Percentiles rank a stretch among this genome's conserved stretches.
These are phyloP conservation scores for Teratosphaeria pseudoeucalypti DNA, from an alignment of 2,329 filamentous ascomycete species.

Conservation along the genomic window DNA sequence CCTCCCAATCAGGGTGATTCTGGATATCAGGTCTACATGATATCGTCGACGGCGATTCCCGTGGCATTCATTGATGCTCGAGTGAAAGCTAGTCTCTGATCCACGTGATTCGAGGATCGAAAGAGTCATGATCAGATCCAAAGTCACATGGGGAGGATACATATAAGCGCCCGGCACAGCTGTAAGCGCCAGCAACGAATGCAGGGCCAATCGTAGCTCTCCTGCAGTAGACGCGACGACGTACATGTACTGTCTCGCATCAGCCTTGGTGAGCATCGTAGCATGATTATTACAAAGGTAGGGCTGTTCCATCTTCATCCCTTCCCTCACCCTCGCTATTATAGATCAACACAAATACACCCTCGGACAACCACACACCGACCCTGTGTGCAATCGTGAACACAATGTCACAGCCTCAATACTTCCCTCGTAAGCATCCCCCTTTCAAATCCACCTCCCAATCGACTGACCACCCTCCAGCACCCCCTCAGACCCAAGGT, in stretches of 20 bases:
- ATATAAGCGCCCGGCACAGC: background rate
- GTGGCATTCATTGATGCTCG: too few relatives aligned
- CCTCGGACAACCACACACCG: background rate
- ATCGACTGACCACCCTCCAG: conserved; percentile 3
- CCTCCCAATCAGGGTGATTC: too few relatives aligned
- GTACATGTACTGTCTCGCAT: too few relatives aligned
- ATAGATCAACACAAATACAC: background rate
- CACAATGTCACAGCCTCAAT: conserved; percentile 14
- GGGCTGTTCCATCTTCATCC: background rate
- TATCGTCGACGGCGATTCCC: too few relatives aligned
- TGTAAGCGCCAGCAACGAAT: background rate
- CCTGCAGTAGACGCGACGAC: too few relatives aligned
- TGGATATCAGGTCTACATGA: too few relatives aligned
- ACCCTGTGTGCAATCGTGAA: too few relatives aligned
- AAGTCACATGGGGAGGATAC: too few relatives aligned
- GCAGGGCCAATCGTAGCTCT: conserved; percentile 7
- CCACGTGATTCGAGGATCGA: too few relatives aligned
- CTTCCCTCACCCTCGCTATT: background rate
- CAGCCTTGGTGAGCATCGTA: background rate
- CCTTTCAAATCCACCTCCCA: background rate
- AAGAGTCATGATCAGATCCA: too few relatives aligned
- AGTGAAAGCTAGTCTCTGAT: too few relatives aligned
- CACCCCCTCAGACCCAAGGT: conserved; percentile 12
- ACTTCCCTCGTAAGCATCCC: conserved; percentile 20
- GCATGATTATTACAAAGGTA: background rate